A percentile compares a stretch with the other conserved stretches of the same genome.
phyloP scores from a whole-genome alignment of 306 rosid species.

The Lathyrus aphaca region DNA sequence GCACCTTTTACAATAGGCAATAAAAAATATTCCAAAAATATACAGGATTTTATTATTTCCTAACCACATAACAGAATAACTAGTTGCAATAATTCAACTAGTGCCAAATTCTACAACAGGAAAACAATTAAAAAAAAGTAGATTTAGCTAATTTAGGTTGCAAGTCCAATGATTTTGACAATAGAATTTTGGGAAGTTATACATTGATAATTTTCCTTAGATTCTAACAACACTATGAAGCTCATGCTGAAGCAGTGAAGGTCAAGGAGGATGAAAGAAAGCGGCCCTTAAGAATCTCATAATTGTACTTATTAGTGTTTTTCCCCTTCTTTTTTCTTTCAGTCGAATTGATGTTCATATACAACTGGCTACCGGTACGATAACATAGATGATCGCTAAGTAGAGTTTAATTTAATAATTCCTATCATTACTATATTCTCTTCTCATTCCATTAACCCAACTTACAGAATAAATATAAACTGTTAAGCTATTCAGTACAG shows the following conservation, averaged over 20 bases:
- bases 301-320: neutral
- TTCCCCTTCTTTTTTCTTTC: neutral
- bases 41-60: neutral
- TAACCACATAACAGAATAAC: constrained; percentile 15
- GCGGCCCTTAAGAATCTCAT: neutral
- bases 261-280: constrained; percentile 14
- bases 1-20: constrained; percentile 2
- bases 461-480: constrained; percentile 1
- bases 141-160: neutral
- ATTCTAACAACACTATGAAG: neutral
- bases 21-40: constrained; percentile 18
- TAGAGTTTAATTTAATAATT: constrained; percentile 21
- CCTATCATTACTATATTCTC: constrained; percentile 22
- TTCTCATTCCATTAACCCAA: constrained; percentile 2
- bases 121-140: neutral
- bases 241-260: neutral
- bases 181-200: neutral
- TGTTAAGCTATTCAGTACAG: neutral
- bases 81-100: neutral
- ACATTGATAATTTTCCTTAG: neutral
- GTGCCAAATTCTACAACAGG: neutral
- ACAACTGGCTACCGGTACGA: constrained; percentile 14
- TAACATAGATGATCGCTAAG: constrained; percentile 5
- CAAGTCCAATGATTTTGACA: neutral
- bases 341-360: constrained; percentile 19